Percentiles rank a stretch among this genome's conserved stretches.
Conservation (phyloP, 331 rosid genomes). For the Prunus yedoensis region DNA sequence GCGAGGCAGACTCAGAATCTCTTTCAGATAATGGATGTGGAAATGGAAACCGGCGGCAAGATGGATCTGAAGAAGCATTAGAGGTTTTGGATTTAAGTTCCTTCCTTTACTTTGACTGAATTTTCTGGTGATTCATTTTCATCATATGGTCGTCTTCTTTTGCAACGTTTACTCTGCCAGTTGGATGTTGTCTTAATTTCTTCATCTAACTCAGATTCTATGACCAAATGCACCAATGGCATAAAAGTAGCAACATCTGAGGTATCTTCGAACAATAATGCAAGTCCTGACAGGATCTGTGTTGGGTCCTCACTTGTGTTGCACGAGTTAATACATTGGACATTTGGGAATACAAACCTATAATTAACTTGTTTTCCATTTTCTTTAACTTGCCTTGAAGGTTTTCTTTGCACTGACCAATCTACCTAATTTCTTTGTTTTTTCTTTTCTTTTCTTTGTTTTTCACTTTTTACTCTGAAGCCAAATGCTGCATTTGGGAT, state of each 20-base stretch:
- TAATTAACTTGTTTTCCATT: background rate
- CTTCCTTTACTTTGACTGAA: slow-evolving; percentile 16
- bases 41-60: slow-evolving; percentile 29
- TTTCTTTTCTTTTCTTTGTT: slow-evolving; percentile 4
- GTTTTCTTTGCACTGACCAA: slow-evolving; percentile 31
- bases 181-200: slow-evolving; percentile 22
- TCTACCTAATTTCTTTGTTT: slow-evolving; percentile 26
- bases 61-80: slow-evolving; percentile 35
- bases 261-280: slow-evolving; percentile 6
- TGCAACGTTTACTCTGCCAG: slow-evolving; percentile 1
- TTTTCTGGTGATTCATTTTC: background rate
- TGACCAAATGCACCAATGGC: slow-evolving; percentile 27
- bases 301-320: slow-evolving; percentile 12
- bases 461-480: slow-evolving; percentile 42
- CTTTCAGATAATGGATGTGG: slow-evolving; percentile 26
- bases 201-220: slow-evolving; percentile 19
- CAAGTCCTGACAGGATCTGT: slow-evolving; percentile 24
- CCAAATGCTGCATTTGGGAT: slow-evolving; percentile 51
- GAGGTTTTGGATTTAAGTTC: slow-evolving; percentile 73
- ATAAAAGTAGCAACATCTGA: slow-evolving; percentile 20
- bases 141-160: background rate
- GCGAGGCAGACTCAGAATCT: slow-evolving; percentile 32
- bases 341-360: slow-evolving; percentile 20
- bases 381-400: background rate
- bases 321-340: slow-evolving; percentile 10